These are phyloP conservation scores for Epichloe bromicola DNA, from an alignment of 2,329 filamentous ascomycete species.

Conservation along the genomic window DNA sequence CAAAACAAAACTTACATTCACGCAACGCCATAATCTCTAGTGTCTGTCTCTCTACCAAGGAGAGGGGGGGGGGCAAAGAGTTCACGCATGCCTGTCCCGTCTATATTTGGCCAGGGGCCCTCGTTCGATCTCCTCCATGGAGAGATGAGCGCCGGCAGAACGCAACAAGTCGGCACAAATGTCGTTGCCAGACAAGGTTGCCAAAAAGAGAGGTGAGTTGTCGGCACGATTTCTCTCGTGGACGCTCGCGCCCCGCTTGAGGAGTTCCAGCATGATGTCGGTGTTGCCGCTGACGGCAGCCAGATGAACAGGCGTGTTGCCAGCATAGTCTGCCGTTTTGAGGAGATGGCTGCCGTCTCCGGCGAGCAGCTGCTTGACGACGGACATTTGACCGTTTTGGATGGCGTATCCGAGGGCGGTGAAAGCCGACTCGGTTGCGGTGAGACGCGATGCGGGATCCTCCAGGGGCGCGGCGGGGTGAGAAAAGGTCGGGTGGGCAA, in stretches of 20 bases:
- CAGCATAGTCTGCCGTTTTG: conserved; percentile 66
- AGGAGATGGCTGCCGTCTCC: conserved; percentile 53
- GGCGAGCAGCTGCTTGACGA: conserved; percentile 54
- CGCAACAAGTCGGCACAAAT: conserved; percentile 41
- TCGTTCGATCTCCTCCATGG: conserved; percentile 24
- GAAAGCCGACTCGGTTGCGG: conserved; percentile 49
- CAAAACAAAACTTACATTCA: no score
- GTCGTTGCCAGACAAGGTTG: conserved; percentile 41
- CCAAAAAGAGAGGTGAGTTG: conserved; percentile 53
- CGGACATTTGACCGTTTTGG: conserved; percentile 52
- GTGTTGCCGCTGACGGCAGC: conserved; percentile 41
- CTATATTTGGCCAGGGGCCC: conserved; percentile 11
- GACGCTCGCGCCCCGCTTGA: conserved; percentile 51
- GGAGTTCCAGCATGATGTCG: conserved; percentile 44
- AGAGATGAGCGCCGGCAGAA: conserved; percentile 47
- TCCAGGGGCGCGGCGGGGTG: conserved; percentile 50
- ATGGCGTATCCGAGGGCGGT: conserved; percentile 72
- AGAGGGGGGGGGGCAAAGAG: not conserved
- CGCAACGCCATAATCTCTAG: no score
- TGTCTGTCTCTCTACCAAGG: not conserved
- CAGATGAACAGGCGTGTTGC: conserved; percentile 56
- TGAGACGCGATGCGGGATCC: conserved; percentile 28
- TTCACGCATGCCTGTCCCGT: not conserved
- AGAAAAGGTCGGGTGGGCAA: conserved; percentile 57
- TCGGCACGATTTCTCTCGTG: conserved; percentile 52